These are phyloP conservation scores for Syzygium aqueum DNA, from an alignment of 345 rosid genomes.

Conservation along the genomic window DNA sequence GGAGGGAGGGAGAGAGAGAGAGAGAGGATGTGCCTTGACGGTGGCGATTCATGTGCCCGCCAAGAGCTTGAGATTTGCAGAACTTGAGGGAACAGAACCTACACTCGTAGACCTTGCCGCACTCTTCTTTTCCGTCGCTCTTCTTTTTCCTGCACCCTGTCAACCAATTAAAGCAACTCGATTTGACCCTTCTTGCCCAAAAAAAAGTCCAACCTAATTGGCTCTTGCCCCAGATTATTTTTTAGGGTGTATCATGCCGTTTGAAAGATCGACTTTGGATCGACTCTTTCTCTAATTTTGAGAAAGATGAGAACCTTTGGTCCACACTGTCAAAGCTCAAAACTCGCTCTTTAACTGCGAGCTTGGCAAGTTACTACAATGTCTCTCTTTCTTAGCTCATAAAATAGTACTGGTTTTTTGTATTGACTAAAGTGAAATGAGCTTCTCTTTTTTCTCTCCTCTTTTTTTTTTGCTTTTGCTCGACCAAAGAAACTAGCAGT, in stretches of 20 bases:
- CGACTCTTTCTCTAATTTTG: background rate
- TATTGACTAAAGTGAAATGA: background rate
- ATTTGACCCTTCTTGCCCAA: constrained; percentile 22
- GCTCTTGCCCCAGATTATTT: background rate
- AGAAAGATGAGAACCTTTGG: background rate
- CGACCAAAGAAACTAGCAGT: background rate
- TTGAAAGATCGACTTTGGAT: background rate
- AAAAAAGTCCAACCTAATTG: constrained; percentile 15
- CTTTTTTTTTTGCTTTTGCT: background rate
- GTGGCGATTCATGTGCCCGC: constrained; percentile 99
- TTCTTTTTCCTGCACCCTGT: constrained; percentile 37
- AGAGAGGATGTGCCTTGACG: constrained; percentile 65
- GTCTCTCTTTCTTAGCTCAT: background rate
- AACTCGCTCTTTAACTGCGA: background rate
- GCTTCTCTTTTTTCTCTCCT: background rate
- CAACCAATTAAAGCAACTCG: constrained; percentile 30
- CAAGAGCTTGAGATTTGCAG: constrained; percentile 99
- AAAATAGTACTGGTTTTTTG: background rate
- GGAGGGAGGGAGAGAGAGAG: background rate
- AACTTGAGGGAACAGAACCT: constrained; percentile 99
- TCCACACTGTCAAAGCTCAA: background rate
- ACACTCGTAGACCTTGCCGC: constrained; percentile 87
- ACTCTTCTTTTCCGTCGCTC: constrained; percentile 70
- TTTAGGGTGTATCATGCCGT: background rate
- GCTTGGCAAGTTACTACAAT: background rate